A percentile compares a stretch with the other conserved stretches of the same genome.
These are phyloP conservation scores for Nakazawaea holstii DNA, from an alignment of 805 yeast genomes.

Conservation along the genomic window DNA sequence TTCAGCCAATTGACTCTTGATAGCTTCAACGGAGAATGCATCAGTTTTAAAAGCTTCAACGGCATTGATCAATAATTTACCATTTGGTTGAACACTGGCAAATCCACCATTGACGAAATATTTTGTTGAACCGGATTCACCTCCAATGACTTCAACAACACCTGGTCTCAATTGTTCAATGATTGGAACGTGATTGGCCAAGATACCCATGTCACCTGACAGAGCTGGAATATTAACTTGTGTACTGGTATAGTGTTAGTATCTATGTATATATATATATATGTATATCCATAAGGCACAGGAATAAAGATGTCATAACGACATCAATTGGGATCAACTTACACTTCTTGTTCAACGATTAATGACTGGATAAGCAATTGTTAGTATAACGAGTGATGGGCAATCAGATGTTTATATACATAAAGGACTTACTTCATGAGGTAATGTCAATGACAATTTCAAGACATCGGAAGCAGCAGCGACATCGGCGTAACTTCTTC, in stretches of 20 bases:
- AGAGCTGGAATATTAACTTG: constrained; percentile 95
- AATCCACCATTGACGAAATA: constrained; percentile 95
- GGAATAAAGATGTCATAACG: background rate
- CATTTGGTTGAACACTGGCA: constrained; percentile 94
- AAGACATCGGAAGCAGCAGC: constrained; percentile 60
- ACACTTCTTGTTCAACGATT: constrained; percentile 27
- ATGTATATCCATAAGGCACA: background rate
- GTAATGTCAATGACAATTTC: constrained; percentile 86
- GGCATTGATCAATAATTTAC: constrained; percentile 84
- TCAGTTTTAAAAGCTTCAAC: constrained; percentile 93
- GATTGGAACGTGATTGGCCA: constrained; percentile 96
- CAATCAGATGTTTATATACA: background rate
- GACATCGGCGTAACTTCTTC: constrained; percentile 90
- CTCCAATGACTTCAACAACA: constrained; percentile 84
- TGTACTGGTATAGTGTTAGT: constrained; percentile 24
- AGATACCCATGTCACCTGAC: constrained; percentile 93
- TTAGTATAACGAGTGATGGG: background rate
- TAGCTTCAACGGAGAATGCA: constrained; percentile 73
- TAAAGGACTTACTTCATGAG: constrained; percentile 55
- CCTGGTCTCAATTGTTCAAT: constrained; percentile 97
- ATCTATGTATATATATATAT: background rate
- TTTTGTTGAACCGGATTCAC: constrained; percentile 55
- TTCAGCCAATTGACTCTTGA: constrained; percentile 78
- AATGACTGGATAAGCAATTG: constrained; percentile 18
- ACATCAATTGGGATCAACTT: constrained; percentile 6